Conservation (phyloP, 169 alveolate genomes). For the Condylostoma magnum region DNA sequence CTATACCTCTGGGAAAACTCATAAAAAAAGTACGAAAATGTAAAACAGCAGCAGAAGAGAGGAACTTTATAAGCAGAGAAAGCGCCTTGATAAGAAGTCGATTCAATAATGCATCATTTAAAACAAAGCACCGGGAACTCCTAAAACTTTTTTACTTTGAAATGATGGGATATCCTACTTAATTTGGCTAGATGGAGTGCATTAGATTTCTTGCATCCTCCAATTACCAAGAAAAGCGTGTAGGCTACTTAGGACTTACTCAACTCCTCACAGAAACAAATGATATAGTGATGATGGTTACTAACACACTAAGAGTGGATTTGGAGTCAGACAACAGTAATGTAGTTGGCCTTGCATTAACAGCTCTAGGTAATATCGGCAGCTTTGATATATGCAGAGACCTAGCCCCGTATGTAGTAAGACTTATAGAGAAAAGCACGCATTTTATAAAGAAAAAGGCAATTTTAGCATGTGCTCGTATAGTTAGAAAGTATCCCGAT, state of each 20-base stretch:
- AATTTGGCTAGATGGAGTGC: conserved; percentile 98
- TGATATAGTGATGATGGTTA: conserved; percentile 97
- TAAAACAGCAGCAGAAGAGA: conserved; percentile 99
- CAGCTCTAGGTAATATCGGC: conserved; percentile 97
- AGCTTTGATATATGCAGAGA: conserved; percentile 97
- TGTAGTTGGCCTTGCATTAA: conserved; percentile 96
- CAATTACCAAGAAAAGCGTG: conserved; percentile 93
- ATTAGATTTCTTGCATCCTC: conserved; percentile 95
- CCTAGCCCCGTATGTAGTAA: conserved; percentile 89
- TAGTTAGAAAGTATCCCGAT: conserved; percentile 83
- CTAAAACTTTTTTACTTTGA: conserved; percentile 97
- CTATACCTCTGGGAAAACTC: conserved; percentile 87
- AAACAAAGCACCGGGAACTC: conserved; percentile 93
- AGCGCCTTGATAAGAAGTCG: conserved; percentile 97
- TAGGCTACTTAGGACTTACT: conserved; percentile 97
- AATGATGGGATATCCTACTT: conserved; percentile 96
- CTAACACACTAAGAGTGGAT: conserved; percentile 97
- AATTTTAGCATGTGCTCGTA: conserved; percentile 82
- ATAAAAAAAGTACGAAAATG: conserved; percentile 97
- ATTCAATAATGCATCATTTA: conserved; percentile 78
- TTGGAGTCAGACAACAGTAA: conserved; percentile 89
- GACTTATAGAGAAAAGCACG: conserved; percentile 88
- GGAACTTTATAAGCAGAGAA: conserved; percentile 97
- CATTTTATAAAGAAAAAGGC: conserved; percentile 97
- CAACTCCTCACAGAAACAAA: conserved; percentile 96